Evolutionary conservation across 805 yeast species (phyloP).

Genomic region (Debaryomyces maramus): DNA sequence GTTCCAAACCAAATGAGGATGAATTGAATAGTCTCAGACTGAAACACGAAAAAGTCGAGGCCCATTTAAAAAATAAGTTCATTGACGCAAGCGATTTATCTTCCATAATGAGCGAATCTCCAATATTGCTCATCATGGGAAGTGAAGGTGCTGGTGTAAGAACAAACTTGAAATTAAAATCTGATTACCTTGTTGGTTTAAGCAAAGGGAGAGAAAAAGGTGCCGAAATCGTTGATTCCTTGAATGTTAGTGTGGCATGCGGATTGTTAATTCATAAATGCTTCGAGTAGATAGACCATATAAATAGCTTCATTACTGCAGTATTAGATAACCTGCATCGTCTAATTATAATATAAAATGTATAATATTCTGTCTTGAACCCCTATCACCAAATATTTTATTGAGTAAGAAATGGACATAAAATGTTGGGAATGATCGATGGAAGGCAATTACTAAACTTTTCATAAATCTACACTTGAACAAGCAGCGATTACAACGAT

Average conservation of each 20-base stretch:
- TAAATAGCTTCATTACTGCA: too few species aligned
- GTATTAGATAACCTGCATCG: too few species aligned
- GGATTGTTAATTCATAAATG: slow-evolving; percentile 54
- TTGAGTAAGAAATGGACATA: too few species aligned
- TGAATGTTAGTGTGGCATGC: slow-evolving; percentile 89
- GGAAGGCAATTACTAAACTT: too few species aligned
- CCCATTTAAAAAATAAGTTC: slow-evolving; percentile 31
- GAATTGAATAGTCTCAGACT: slow-evolving; percentile 17
- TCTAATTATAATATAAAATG: too few species aligned
- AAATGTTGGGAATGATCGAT: too few species aligned
- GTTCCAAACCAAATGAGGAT: slow-evolving; percentile 33
- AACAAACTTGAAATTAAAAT: slow-evolving; percentile 56
- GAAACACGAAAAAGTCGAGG: slow-evolving; percentile 27
- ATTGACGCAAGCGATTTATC: slow-evolving; percentile 45
- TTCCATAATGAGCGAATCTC: slow-evolving; percentile 46
- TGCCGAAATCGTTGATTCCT: slow-evolving; percentile 59
- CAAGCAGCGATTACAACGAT: too few species aligned
- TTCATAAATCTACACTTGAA: too few species aligned
- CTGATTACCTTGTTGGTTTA: slow-evolving; percentile 52
- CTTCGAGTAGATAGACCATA: slow-evolving; percentile 4
- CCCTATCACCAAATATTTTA: too few species aligned
- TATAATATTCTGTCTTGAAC: too few species aligned
- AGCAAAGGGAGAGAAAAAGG: slow-evolving; percentile 30
- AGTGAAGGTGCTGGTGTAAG: slow-evolving; percentile 86
- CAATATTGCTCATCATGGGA: slow-evolving; percentile 74